Evolutionary conservation across 2,329 filamentous ascomycete genomes (phyloP).

Genomic region (Pyricularia grisea): DNA sequence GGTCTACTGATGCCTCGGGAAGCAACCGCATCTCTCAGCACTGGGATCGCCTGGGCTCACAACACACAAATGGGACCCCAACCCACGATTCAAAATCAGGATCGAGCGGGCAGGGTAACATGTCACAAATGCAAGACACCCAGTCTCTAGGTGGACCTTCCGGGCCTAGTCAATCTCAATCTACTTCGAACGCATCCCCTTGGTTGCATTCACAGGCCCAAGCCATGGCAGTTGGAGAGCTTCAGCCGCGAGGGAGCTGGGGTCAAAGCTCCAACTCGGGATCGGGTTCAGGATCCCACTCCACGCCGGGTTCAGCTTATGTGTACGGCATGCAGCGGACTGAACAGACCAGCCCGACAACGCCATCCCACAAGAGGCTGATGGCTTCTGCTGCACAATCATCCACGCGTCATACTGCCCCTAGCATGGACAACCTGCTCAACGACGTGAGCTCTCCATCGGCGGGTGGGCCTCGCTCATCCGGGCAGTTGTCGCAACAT

Average conservation of each 20-base stretch:
- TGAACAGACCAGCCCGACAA: conserved; percentile 20
- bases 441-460: conserved; percentile 18
- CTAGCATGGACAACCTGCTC: conserved; percentile 28
- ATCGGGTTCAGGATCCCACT: conserved; percentile 18
- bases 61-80: conserved; percentile 56
- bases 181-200: conserved; percentile 39
- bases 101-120: conserved; percentile 11
- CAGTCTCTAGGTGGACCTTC: conserved; percentile 23
- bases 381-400: not conserved
- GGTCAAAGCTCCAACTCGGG: conserved; percentile 8
- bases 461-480: conserved; percentile 9
- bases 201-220: conserved; percentile 53
- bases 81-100: not conserved
- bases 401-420: conserved; percentile 12
- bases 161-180: conserved; percentile 33
- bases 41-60: conserved; percentile 54
- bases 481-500: conserved; percentile 31
- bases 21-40: conserved; percentile 38
- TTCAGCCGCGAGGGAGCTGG: conserved; percentile 13
- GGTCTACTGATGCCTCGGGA: conserved; percentile 63
- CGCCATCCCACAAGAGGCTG: not conserved
- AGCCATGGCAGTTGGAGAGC: conserved; percentile 31
- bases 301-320: conserved; percentile 8
- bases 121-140: conserved; percentile 44
- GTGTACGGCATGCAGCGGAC: not conserved